Base-by-base conservation (phyloP, 2,329 filamentous ascomycete genomes). In the Claviceps pusilla region DNA sequence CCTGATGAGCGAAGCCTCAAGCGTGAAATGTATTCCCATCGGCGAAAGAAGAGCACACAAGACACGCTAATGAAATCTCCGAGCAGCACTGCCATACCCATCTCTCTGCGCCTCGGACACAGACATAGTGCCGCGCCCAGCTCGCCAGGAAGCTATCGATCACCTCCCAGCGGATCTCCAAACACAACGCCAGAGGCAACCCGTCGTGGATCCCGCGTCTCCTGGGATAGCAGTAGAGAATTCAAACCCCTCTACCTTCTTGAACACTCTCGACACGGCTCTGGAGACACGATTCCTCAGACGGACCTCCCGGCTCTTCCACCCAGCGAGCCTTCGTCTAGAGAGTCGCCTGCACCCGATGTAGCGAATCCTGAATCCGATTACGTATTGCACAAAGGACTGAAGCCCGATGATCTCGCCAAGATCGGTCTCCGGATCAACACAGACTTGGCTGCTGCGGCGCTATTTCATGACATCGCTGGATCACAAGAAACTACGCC, bases 161-260 rank as follows among this genome's bases (percentile, higher is more conserved):
- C 68, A 10, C 73, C 75, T 4, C 71, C 74, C 10, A 57, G 65
- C 3, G 57, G 59, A 46, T 68, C 68, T 7, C 64, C 70, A 11
- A 59, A 65, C 9, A 59, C 63, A n/a, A 58, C 63, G 0, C 64
- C 65, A 5, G 71, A 75, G 12, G 58, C 63, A 19, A 62, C 66
- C 14, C 74, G 70, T 59, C 66, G 69, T 51, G 64, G 69, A 46
- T 62, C 73, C 28, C 73, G 80, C 12, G 80, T 71, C 12, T 83
- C 79, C 0, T 83, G 80, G 80, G 80, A 82, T 48, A 79, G 70
- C 58, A 76, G 76, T 19, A 78, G 78, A 54, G 88, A 93, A 64
- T 84, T 90, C 62, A 83, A 86, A 60, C 90, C 90, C 0, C 71
- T 96, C 9, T 91, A 87, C 68, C 81, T 95, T 28, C 80, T 95